Base-by-base conservation (phyloP, 495 filamentous ascomycete genomes). In the Penicillium daleae region DNA sequence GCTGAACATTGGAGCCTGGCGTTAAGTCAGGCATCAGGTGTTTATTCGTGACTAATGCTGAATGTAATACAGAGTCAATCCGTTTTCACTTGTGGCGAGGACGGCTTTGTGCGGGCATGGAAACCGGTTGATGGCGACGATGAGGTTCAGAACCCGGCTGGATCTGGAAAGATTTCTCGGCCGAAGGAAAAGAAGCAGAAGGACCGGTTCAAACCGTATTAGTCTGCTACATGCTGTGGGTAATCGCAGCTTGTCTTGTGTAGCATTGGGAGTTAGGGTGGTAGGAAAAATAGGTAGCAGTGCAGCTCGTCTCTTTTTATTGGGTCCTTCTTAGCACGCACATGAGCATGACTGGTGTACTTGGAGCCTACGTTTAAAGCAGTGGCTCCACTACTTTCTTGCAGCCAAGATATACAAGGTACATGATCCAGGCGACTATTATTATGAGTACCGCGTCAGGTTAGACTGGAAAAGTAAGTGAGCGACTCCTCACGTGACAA, bases 21-120 rank as follows among this genome's bases (percentile, higher is more conserved):
- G 4, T 12, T 15, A 10, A 12, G 19, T 22, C 42, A 10, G 21
- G 42, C 42, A 12, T 24, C 21, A 0, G 8, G 8, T 32, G n/a
- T 62, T 12, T 19, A 22, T 48, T 8, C 4, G 56, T 46, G 10
- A 31, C 60, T 50, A 46, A 54, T 33, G 17, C 6, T 49, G 33
- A 51, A 54, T 59, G 26, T 24, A 10, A 55, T 22, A 15, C 59
- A 92, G 81, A 83, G 85, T 60, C 82, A 87, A 67, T 84, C 83
- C 15, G 85, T 94, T 10, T 89, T 91, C 66, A 93, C 90, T 9
- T 85, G 82, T 56, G 92, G 92, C 19, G 92, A 96, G 71, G 92
- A 95, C 73, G 90, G 92, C 2, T 80, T 83, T 57, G 81, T 96
- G 22, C 78, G 78, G 19, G 76, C 67, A 17, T 82, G 79, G 79